phyloP scores from a whole-genome alignment of 331 rosid genomes.

The Phaseolus coccineus region DNA sequence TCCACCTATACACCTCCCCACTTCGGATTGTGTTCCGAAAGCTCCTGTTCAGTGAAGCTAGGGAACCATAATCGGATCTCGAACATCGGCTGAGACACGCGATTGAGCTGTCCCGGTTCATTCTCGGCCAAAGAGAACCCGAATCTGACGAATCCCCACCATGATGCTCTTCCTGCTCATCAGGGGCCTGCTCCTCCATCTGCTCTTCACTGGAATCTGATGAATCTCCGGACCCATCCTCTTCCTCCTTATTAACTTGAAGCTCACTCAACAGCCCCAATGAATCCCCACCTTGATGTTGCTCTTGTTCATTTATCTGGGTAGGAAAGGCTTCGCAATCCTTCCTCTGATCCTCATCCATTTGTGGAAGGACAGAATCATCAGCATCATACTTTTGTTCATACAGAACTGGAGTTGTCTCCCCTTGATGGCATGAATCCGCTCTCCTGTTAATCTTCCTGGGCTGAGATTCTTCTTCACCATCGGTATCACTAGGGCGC shows the following conservation, averaged over 20 bases:
- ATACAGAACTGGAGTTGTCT: slow-evolving; percentile 14
- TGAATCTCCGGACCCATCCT: slow-evolving; percentile 24
- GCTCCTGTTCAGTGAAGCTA: slow-evolving; percentile 67
- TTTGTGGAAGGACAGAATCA: slow-evolving; percentile 44
- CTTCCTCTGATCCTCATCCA: slow-evolving; percentile 47
- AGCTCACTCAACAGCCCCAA: slow-evolving; percentile 5
- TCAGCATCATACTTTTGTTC: slow-evolving; percentile 45
- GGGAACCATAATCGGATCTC: slow-evolving; percentile 72
- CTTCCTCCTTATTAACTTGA: slow-evolving; percentile 4
- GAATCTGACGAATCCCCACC: slow-evolving; percentile 48
- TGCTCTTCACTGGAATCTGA: slow-evolving; percentile 33
- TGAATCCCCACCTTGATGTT: slow-evolving; percentile 30
- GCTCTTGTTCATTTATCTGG: slow-evolving; percentile 34
- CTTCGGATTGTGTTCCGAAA: slow-evolving; percentile 63
- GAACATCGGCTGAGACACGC: slow-evolving; percentile 75
- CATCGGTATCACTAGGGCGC: slow-evolving; percentile 50
- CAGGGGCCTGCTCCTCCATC: slow-evolving; percentile 30
- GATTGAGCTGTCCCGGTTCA: slow-evolving; percentile 83
- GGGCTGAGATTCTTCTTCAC: slow-evolving; percentile 45
- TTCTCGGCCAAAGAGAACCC: slow-evolving; percentile 47
- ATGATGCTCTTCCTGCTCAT: slow-evolving; percentile 45
- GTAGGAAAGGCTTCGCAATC: slow-evolving; percentile 16
- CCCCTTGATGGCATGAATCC: slow-evolving; percentile 48
- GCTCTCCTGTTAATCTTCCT: slow-evolving; percentile 54
- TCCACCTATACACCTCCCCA: slow-evolving; percentile 77